Conservation (phyloP, 106 monocot species). For the Hemerocallis citrina region DNA sequence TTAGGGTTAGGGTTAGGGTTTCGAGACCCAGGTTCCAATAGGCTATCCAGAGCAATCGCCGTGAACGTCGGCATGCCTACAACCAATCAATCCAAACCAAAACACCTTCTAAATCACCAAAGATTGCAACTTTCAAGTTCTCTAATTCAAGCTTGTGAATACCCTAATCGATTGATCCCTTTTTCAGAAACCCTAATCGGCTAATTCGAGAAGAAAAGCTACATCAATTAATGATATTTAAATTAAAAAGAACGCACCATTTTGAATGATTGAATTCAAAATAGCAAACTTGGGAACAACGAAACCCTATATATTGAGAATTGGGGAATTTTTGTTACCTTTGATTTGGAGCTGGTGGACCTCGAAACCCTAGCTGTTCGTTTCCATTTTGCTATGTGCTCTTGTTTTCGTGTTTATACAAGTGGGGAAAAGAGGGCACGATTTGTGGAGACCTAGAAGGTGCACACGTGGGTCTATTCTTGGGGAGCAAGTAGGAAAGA, state of each 20-base stretch:
- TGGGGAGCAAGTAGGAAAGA: too few species aligned
- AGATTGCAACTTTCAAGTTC: slow-evolving; percentile 1
- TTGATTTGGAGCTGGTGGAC: neutral
- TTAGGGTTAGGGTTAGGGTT: slow-evolving; percentile 16
- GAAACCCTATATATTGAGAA: neutral
- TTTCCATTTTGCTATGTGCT: neutral
- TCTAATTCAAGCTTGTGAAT: neutral
- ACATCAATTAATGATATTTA: too few species aligned
- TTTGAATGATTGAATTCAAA: neutral
- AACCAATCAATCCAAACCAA: slow-evolving; percentile 1
- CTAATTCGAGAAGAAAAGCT: too few species aligned
- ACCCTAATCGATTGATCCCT: too few species aligned
- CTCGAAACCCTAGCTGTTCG: slow-evolving; percentile 7
- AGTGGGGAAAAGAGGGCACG: too few species aligned
- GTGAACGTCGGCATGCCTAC: slow-evolving; percentile 49
- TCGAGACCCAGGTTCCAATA: slow-evolving; percentile 45
- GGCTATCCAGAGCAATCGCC: slow-evolving; percentile 35
- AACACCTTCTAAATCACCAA: slow-evolving; percentile 2
- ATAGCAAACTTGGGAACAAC: neutral
- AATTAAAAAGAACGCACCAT: neutral
- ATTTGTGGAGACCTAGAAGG: too few species aligned
- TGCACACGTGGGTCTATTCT: too few species aligned
- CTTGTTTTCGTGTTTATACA: too few species aligned
- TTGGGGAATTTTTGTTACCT: neutral
- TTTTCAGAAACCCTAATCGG: too few species aligned